These are phyloP conservation scores for Fusarium nygamai DNA, from an alignment of 2,329 filamentous ascomycete genomes.

Conservation along the genomic window DNA sequence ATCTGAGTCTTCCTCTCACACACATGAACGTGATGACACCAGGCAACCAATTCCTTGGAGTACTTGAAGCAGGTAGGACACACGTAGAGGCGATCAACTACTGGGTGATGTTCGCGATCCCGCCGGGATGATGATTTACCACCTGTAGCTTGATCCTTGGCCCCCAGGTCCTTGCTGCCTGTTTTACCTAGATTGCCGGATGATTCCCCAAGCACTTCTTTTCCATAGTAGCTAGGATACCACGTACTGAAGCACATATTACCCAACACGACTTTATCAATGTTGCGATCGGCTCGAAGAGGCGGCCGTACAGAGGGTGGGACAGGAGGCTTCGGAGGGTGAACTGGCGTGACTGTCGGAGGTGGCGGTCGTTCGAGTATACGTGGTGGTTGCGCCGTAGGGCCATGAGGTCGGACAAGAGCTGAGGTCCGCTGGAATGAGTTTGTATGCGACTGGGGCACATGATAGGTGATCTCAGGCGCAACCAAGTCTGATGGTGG, in stretches of 20 bases:
- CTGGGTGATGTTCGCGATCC: conserved; percentile 51
- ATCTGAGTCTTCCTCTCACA: conserved; percentile 63
- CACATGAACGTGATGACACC: conserved; percentile 66
- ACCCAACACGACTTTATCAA: conserved; percentile 87
- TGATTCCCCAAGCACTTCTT: conserved; percentile 70
- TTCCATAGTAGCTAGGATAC: conserved; percentile 92
- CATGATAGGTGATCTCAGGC: conserved; percentile 55
- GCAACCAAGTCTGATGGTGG: conserved; percentile 51
- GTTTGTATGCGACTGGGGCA: conserved; percentile 46
- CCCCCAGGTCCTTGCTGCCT: conserved; percentile 44
- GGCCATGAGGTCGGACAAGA: conserved; percentile 49
- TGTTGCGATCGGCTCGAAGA: conserved; percentile 73
- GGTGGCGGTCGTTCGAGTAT: conserved; percentile 43
- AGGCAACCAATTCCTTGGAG: conserved; percentile 69
- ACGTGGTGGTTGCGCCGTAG: conserved; percentile 46
- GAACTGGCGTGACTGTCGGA: conserved; percentile 47
- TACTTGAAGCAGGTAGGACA: conserved; percentile 97
- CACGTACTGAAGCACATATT: conserved; percentile 86
- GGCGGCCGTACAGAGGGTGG: conserved; percentile 47
- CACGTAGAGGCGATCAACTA: conserved; percentile 79
- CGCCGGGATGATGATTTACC: conserved; percentile 46
- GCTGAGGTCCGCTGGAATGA: conserved; percentile 42
- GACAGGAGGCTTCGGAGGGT: conserved; percentile 48
- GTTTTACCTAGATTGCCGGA: conserved; percentile 45
- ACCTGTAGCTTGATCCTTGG: conserved; percentile 39